Evolutionary conservation across 306 rosid genomes (phyloP).

Genomic region (Rosa multiflora): DNA sequence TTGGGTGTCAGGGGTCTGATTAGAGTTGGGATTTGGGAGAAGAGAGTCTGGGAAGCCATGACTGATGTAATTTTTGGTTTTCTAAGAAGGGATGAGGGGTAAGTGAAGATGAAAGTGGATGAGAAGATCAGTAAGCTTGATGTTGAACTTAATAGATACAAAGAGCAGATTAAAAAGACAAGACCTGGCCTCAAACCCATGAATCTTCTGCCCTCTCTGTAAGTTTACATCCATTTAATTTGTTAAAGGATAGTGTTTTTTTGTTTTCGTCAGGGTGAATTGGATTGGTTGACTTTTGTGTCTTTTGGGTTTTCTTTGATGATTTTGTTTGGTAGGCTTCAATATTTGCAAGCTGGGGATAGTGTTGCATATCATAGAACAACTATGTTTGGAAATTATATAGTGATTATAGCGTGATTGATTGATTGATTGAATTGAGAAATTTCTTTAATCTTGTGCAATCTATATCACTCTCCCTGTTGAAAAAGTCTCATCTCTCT

Average conservation of each 20-base stretch:
- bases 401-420: too few species aligned
- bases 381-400: slow-evolving; percentile 18
- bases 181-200: slow-evolving; percentile 10
- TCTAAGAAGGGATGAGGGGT: neutral
- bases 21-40: slow-evolving; percentile 4
- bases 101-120: too few species aligned
- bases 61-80: neutral
- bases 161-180: too few species aligned
- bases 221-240: slow-evolving; percentile 20
- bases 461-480: too few species aligned
- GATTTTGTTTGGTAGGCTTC: slow-evolving; percentile 49
- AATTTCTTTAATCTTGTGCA: too few species aligned
- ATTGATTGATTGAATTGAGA: too few species aligned
- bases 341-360: slow-evolving; percentile 51
- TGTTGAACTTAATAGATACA: too few species aligned
- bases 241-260: neutral
- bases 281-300: neutral
- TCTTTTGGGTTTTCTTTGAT: neutral
- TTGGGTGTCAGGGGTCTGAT: neutral
- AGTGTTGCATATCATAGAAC: slow-evolving; percentile 39
- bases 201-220: slow-evolving; percentile 57
- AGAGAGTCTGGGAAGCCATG: slow-evolving; percentile 14
- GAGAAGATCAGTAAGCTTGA: too few species aligned
- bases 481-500: too few species aligned
- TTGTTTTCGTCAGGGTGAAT: neutral